Base-by-base conservation (phyloP, 495 filamentous ascomycete species). In the Penicillium dipodomyicola region DNA sequence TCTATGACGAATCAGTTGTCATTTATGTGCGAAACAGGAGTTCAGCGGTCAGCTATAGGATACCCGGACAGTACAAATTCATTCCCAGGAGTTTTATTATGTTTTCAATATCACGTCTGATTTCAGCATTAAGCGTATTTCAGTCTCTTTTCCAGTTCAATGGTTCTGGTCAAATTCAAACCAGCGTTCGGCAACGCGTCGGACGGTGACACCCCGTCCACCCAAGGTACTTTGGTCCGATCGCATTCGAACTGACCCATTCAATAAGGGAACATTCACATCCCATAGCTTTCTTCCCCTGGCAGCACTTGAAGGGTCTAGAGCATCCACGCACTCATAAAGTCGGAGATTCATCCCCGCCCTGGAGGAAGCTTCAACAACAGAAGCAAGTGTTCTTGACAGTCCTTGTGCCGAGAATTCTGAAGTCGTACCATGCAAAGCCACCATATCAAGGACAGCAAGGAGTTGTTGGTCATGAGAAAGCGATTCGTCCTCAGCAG, bases 341-440 rank as follows among this genome's bases (percentile, higher is more conserved):
- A 83, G 67, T 25, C 74, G 52, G 27, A 80, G 64, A 33, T 68
- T 62, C 63, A 73, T 62, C 0, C 56, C 54, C 45, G 63, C 64
- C 3, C 59, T 58, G 20, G 65, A 65, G 1, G 87, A 84, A 8
- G 84, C 76, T 61, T 95, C 91, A 27, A 92, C 83, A 7, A 87
- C 72, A 22, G 71, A 68, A 11, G 91, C 82, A 15, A 89, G 74
- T 5, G 86, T 89, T 63, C 84, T 83, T 48, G 83, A 83, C 5
- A 96, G 68, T 0, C 91, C 92, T 67, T 96, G 91, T 0, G 87
- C 90, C 42, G 88, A 92, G 79, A 88, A 92, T 63, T 94, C 90
- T 53, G 83, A 82, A 5, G 89, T 92, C 27, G 77, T 70, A n/a
- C 76, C 76, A 71, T 96, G 92, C 35, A 90, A 68, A 29, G 76